These are phyloP conservation scores for Graphilbum sp. DNA, from an alignment of 2,329 filamentous ascomycete genomes.

Conservation along the genomic window DNA sequence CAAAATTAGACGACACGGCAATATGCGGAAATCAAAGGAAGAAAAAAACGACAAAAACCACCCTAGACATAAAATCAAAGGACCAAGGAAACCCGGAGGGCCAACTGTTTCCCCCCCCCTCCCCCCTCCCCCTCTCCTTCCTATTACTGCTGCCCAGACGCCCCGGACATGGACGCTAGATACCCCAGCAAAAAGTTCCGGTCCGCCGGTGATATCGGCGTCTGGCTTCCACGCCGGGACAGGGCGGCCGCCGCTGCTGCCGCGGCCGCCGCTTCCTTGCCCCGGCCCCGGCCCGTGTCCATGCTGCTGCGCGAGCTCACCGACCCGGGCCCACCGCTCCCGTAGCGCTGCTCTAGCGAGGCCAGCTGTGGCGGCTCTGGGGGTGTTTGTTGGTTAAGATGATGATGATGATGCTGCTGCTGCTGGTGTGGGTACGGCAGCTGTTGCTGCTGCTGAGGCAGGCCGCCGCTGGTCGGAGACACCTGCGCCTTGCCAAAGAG, in stretches of 20 bases:
- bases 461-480: slow-evolving; percentile 6
- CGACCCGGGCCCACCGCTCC: background rate
- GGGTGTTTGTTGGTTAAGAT: too few species aligned
- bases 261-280: background rate
- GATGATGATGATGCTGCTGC: too few species aligned
- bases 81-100: background rate
- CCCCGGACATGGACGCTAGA: slow-evolving; percentile 39
- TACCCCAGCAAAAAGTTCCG: slow-evolving; percentile 64
- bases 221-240: slow-evolving; percentile 28
- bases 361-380: too few species aligned
- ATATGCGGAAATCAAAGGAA: background rate
- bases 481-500: slow-evolving; percentile 39
- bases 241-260: slow-evolving; percentile 11
- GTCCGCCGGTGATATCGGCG: slow-evolving; percentile 50
- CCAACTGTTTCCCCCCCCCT: too few species aligned
- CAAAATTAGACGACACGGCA: background rate
- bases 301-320: slow-evolving; percentile 3
- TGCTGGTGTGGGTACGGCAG: too few species aligned
- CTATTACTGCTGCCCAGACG: too few species aligned
- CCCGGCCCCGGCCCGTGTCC: slow-evolving; percentile 15
- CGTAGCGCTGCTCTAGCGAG: too few species aligned
- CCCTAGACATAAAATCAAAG: background rate
- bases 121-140: too few species aligned
- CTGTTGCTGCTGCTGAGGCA: background rate
- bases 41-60: background rate